Conservation (phyloP, 768 basidiomycete genomes). For the Kondoa malvinella region DNA sequence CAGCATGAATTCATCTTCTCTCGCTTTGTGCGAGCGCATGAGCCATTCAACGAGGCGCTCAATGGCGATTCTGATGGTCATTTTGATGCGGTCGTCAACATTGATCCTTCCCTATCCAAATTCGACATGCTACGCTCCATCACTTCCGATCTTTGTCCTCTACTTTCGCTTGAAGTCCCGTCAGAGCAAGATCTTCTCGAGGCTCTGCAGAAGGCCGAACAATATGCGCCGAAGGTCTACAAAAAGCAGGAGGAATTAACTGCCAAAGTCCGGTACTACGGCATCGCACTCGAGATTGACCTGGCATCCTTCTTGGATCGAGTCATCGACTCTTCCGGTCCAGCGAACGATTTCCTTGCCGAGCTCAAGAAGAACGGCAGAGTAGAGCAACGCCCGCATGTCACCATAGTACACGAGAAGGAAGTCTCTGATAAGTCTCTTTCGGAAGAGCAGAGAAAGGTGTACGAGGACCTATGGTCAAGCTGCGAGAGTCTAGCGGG, state of each 20-base stretch:
- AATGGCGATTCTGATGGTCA: slow-evolving; percentile 31
- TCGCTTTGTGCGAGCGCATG: slow-evolving; percentile 51
- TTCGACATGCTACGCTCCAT: slow-evolving; percentile 45
- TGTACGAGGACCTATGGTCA: slow-evolving; percentile 25
- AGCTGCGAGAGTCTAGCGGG: slow-evolving; percentile 33
- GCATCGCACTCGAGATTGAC: slow-evolving; percentile 51
- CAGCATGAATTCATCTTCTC: slow-evolving; percentile 69
- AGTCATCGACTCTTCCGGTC: slow-evolving; percentile 18
- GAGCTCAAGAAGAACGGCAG: slow-evolving; percentile 38
- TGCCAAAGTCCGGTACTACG: slow-evolving; percentile 49
- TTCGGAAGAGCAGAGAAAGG: slow-evolving; percentile 15
- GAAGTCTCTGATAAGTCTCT: slow-evolving; percentile 32
- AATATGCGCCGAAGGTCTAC: slow-evolving; percentile 35
- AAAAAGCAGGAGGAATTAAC: slow-evolving; percentile 27
- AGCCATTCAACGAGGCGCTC: slow-evolving; percentile 47
- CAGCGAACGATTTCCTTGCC: slow-evolving; percentile 38
- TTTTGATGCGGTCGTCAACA: slow-evolving; percentile 50
- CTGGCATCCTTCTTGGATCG: slow-evolving; percentile 18
- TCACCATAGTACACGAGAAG: slow-evolving; percentile 67
- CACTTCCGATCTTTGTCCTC: slow-evolving; percentile 42
- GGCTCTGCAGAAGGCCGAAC: slow-evolving; percentile 36
- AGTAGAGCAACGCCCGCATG: slow-evolving; percentile 51
- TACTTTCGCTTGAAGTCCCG: slow-evolving; percentile 38
- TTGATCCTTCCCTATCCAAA: slow-evolving; percentile 44
- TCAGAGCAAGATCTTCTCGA: slow-evolving; percentile 42